A percentile compares a stretch with the other conserved stretches of the same genome.
Conservation (phyloP, 352 stramenopile species). For the Plasmopara viticola region DNA sequence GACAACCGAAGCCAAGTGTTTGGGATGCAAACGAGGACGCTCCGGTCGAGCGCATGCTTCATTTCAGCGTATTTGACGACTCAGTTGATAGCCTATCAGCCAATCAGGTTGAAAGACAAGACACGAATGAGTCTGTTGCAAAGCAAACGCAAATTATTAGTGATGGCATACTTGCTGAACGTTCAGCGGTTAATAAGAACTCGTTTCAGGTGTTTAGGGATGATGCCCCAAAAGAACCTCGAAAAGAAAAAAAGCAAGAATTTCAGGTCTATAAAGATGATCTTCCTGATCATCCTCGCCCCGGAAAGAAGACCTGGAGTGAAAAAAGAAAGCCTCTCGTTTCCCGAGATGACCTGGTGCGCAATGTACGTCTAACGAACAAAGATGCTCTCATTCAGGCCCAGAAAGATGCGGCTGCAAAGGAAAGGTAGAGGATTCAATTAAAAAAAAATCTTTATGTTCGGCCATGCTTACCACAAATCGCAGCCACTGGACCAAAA, state of each 20-base stretch:
- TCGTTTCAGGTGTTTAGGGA: constrained; percentile 43
- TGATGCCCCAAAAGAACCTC: constrained; percentile 16
- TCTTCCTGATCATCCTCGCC: constrained; percentile 12
- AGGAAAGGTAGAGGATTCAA: constrained; percentile 40
- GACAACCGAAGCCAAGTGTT: constrained; percentile 27
- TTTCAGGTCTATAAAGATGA: constrained; percentile 53
- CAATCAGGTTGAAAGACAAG: constrained; percentile 42
- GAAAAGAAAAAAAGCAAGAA: constrained; percentile 15
- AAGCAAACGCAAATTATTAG: constrained; percentile 39
- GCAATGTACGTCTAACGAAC: constrained; percentile 55
- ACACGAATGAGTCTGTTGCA: constrained; percentile 30
- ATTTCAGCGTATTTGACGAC: constrained; percentile 81
- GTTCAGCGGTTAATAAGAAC: constrained; percentile 15
- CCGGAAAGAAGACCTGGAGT: constrained; percentile 24
- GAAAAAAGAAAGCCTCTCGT: constrained; percentile 57
- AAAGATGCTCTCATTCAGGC: constrained; percentile 70
- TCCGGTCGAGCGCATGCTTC: constrained; percentile 73
- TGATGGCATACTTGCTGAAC: constrained; percentile 27
- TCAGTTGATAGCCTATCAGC: constrained; percentile 60
- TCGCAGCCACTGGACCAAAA: constrained; percentile 21
- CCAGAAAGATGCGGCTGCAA: constrained; percentile 21
- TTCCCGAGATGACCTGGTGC: constrained; percentile 61
- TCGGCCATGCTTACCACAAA: constrained; percentile 17
- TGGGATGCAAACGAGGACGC: constrained; percentile 52
- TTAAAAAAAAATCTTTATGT: constrained; percentile 4